These are phyloP conservation scores for Echites panduratus DNA, from an alignment of 257 asterid species.

Conservation along the genomic window DNA sequence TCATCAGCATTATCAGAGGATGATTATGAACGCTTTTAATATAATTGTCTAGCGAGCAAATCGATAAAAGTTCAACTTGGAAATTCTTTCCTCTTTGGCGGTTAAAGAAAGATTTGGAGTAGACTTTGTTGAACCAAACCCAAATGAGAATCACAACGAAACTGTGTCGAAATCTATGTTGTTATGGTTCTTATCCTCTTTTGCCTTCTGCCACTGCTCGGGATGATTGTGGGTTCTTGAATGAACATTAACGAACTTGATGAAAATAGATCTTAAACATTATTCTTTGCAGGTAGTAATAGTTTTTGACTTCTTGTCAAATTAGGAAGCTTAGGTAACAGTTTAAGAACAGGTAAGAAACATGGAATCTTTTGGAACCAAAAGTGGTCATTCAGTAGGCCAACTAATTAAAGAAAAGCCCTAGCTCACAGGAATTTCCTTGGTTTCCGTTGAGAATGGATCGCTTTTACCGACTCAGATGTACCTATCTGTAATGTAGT, in stretches of 20 bases:
- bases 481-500: background rate
- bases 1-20: background rate
- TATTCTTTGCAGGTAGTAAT: background rate
- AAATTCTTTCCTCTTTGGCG: background rate
- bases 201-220: background rate
- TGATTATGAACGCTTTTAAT: background rate
- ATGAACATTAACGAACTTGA: background rate
- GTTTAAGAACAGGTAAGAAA: background rate
- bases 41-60: background rate
- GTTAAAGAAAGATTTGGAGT: background rate
- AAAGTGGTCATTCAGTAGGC: constrained; percentile 10
- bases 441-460: background rate
- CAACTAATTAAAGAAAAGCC: constrained; percentile 3
- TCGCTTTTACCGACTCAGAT: background rate
- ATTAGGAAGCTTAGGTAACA: background rate
- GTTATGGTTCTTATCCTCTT: background rate
- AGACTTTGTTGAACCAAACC: background rate
- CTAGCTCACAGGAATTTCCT: background rate
- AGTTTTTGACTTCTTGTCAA: background rate
- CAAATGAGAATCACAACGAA: background rate
- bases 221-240: background rate
- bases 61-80: too few relatives aligned
- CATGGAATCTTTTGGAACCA: background rate
- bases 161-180: too few relatives aligned
- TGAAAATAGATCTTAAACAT: background rate